Base-by-base conservation (phyloP, 371 early-diverging fungal species). In the Smittium culicis region DNA sequence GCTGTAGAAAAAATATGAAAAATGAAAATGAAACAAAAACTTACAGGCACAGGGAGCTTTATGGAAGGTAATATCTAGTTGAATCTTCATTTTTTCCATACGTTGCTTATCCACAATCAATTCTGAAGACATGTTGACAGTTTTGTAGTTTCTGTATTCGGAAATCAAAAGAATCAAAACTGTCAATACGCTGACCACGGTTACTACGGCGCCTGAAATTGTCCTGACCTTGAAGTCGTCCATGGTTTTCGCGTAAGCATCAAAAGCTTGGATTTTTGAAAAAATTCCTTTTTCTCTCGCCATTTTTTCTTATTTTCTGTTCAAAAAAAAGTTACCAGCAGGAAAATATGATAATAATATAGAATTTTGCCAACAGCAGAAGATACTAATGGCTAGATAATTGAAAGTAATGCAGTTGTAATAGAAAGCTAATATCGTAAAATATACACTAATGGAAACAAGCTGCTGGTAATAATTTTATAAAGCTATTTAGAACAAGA, bases 211-310 rank as follows among this genome's bases (percentile, higher is more conserved):
- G 62, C 96, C 96, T 0, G 90, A 78, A 28, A 81, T 79, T 17
- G 96, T 96, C 76, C 90, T 89, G 35, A 92, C 81, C 63, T 90
- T 85, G 76, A 96, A 94, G 75, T 97, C 95, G 68, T 97, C 98
- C 31, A 93, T 79, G 1, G 96, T 93, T 72, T 96, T 96, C 25
- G 96, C 96, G 72, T 94, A 97, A 16, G 91, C 93, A 73, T 97
- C 98, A 68, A 93, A 88, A 69, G 81, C 79, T 63, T 62, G 76
- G 61, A 75, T 68, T 27, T 69, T 73, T 29, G 74, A 73, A 0
- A 67, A 65, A 35, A 68, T 32, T 1, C 68, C 31, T 61, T 70
- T 56, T 27, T 66, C 54, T n/a, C 65, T n/a, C 14, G 54, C 69
- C 64, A 32, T n/a, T 59, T 5, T 20, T n/a, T 17, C 54, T n/a